These are phyloP conservation scores for Silene coronaria DNA, from an alignment of 179 eudicot species.

Conservation along the genomic window DNA sequence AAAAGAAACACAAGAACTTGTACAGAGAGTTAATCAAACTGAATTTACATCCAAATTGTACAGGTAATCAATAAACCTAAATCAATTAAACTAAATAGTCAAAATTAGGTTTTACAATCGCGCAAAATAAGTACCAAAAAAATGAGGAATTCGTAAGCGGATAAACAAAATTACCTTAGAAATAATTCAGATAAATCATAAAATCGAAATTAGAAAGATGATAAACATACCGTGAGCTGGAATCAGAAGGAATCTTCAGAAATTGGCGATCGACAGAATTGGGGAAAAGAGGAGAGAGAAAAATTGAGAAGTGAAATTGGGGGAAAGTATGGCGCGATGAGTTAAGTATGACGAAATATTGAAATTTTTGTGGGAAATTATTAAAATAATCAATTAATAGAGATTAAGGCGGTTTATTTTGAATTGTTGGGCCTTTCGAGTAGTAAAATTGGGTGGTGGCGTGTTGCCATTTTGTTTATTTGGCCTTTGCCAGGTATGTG, in stretches of 20 bases:
- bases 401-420: constrained; percentile 3
- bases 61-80: neutral
- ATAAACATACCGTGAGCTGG: neutral
- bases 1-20: neutral
- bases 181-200: neutral
- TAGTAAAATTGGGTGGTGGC: neutral
- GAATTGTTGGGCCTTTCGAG: neutral
- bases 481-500: neutral
- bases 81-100: neutral
- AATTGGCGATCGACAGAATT: neutral
- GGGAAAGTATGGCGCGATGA: constrained; percentile 5
- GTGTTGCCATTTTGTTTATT: neutral
- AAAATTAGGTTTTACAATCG: neutral
- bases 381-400: neutral
- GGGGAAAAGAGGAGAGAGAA: constrained; percentile 7
- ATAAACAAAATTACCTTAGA: neutral
- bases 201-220: neutral
- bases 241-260: neutral
- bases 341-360: neutral
- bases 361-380: neutral
- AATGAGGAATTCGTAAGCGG: neutral
- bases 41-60: neutral
- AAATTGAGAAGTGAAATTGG: neutral
- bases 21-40: neutral
- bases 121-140: neutral